Conservation (phyloP, 768 basidiomycete species). For the Kwoniella dejecticola region DNA sequence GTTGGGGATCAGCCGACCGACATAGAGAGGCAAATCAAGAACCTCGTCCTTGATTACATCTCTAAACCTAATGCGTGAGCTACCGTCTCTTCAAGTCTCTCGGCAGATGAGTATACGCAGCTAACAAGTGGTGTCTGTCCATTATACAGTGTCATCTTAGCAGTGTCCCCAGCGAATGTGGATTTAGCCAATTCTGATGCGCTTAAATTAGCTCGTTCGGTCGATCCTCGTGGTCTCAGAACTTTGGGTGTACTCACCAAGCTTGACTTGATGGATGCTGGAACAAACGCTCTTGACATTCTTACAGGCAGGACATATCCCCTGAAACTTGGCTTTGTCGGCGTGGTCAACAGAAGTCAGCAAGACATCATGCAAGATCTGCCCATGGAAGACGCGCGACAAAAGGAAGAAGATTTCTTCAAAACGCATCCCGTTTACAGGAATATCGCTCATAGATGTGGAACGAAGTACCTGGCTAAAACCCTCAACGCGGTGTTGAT, state of each 20-base stretch:
- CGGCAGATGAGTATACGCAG: not conserved
- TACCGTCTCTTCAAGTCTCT: not conserved
- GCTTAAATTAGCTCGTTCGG: constrained; percentile 89
- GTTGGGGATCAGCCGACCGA: constrained; percentile 90
- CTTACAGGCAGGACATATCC: constrained; percentile 96
- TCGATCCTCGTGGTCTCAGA: constrained; percentile 92
- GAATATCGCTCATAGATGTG: constrained; percentile 95
- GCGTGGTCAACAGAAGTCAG: constrained; percentile 95
- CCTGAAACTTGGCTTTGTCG: constrained; percentile 96
- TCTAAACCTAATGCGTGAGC: constrained; percentile 90
- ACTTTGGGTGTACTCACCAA: constrained; percentile 97
- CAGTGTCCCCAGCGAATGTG: constrained; percentile 96
- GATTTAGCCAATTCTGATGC: constrained; percentile 99
- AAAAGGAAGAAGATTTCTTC: constrained; percentile 89
- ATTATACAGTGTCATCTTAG: constrained; percentile 90
- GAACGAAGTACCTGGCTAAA: constrained; percentile 92
- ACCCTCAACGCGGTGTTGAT: constrained; percentile 94
- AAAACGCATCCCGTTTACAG: constrained; percentile 83
- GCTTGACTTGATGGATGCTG: constrained; percentile 98
- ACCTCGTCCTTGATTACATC: constrained; percentile 91
- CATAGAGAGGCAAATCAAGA: constrained; percentile 94
- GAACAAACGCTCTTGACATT: constrained; percentile 94
- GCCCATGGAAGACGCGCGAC: constrained; percentile 78
- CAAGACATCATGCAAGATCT: constrained; percentile 91
- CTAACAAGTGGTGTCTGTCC: too few relatives aligned